Evolutionary conservation across 2,329 filamentous ascomycete genomes (phyloP), one percentile per base, ranked within the genome.

Genomic region (Emergomyces orientalis): DNA sequence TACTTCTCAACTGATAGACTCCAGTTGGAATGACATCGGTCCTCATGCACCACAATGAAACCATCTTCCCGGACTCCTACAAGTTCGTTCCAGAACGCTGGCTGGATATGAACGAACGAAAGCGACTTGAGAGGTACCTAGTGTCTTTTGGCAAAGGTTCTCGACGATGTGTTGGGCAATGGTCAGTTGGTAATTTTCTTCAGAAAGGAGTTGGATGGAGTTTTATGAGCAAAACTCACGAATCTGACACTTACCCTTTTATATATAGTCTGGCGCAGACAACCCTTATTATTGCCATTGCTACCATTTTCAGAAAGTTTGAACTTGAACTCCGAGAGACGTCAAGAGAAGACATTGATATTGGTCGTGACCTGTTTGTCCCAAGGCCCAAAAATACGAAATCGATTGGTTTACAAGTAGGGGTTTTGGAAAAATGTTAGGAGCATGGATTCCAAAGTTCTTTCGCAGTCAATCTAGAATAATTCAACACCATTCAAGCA

Each of bases 11-110:
- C 17, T 25, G 51, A 51, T 59, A 65, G 41, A 71, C 69, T 4
- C 67, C 65, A 13, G 68, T 73, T 9, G 65, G 68, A 47, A 69
- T 70, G 64, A 62, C 63, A 9, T 62, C 65, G 0, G 57, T 66
- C 14, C 61, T 71, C 22, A 63, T 67, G 32, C 69, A 71, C 60
- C 62, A 64, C 55, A 65, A 72, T 61, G 49, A 63, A 9, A 41
- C 56, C 7, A 63, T 70, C 47, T 71, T 70, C 59, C 69, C 67
- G 6, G 65, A 71, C 45, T 63, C 69, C 5, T 52, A 62, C 19
- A 65, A 55, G 32, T 71, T 69, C 56, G 60, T 63, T 11, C 69
- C 69, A 19, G 67, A 69, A 43, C 66, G 69, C 13, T 71, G 69
- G 69, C 49, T 70, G 39, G 66, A 68, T 34, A n/a, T 61, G 30